phyloP scores from a whole-genome alignment of 164 flowering plant genomes.

The Sedum album region DNA sequence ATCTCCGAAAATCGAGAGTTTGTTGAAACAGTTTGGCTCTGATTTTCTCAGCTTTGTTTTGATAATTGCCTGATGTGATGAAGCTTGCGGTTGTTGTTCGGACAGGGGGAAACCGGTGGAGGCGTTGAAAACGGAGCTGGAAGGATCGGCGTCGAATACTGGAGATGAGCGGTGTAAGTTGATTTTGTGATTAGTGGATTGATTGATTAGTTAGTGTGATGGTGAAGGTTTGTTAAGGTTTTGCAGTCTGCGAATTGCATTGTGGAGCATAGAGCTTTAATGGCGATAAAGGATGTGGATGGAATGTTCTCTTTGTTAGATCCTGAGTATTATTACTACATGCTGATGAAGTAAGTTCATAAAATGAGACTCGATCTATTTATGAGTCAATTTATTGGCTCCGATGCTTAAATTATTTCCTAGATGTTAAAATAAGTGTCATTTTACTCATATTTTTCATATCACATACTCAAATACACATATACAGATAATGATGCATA shows the following conservation, averaged over 20 bases:
- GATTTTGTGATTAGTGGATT: neutral
- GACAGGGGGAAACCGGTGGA: conserved; percentile 57
- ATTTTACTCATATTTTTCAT: no score
- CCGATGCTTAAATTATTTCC: no score
- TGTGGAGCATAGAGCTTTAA: conserved; percentile 82
- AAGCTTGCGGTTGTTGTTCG: neutral
- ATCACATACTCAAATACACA: no score
- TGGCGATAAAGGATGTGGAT: conserved; percentile 89
- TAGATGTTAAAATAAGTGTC: no score
- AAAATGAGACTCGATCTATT: no score
- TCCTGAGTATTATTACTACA: conserved; percentile 89
- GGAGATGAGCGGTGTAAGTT: conserved; percentile 85
- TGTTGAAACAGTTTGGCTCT: conserved; percentile 59
- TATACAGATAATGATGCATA: no score
- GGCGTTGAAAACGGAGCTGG: conserved; percentile 88
- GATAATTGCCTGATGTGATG: neutral
- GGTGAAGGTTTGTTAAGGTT: neutral
- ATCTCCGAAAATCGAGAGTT: conserved; percentile 84
- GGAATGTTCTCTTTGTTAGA: conserved; percentile 74
- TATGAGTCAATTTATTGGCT: no score
- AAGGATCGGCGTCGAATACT: conserved; percentile 79
- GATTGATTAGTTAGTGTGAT: neutral
- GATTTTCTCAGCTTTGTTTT: neutral
- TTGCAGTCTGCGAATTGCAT: conserved; percentile 92
- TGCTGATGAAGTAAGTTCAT: conserved; percentile 82